Evolutionary conservation across 179 eudicot genomes (phyloP), one percentile per base, ranked within the genome.

Genomic region (Amaranthus tricolor): DNA sequence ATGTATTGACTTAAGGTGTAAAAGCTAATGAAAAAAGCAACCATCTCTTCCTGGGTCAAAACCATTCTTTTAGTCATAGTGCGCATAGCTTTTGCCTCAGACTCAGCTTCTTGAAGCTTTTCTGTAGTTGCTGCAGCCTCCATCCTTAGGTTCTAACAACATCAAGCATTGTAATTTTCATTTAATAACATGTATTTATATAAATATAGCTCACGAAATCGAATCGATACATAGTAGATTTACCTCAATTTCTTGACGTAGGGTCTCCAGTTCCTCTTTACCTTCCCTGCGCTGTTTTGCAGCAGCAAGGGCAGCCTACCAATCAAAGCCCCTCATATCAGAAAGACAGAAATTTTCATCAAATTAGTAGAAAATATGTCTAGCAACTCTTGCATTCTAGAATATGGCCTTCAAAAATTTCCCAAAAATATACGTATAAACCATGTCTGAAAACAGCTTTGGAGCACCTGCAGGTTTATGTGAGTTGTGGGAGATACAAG

Each of bases 1-100:
- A 77, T 70, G 51, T 24, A 55, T 9, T 66, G 9, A 8, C 40
- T 31, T 31, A 31, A 31, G 40, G 12, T n/a, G 11, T 49, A 52
- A 52, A 63, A 65, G 49, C 12, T 50, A 66, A 64, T 53, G 62
- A 48, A 76, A 31, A 78, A 71, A 74, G 68, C 80, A 77, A 96
- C 99, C 99, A 91, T 94, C 90, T 96, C 99, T 82, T 91, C 97
- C 74, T 96, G 96, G 72, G 99, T 91, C 87, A 96, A 82, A 77
- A 91, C 86, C 97, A 96, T 96, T 76, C 98, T 86, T 43, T 93
- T 91, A 24, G 98, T 96, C 98, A 96, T 93, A 73, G 81, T 80
- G 51, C 89, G 96, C 79, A 96, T 97, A 78, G 94, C 78, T 80
- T 96, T 90, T 68, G 92, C 96, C 88, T 96, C 98, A 74, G 94